These are phyloP conservation scores for Eimeria praecox DNA, from an alignment of 169 alveolate genomes.

Conservation along the genomic window DNA sequence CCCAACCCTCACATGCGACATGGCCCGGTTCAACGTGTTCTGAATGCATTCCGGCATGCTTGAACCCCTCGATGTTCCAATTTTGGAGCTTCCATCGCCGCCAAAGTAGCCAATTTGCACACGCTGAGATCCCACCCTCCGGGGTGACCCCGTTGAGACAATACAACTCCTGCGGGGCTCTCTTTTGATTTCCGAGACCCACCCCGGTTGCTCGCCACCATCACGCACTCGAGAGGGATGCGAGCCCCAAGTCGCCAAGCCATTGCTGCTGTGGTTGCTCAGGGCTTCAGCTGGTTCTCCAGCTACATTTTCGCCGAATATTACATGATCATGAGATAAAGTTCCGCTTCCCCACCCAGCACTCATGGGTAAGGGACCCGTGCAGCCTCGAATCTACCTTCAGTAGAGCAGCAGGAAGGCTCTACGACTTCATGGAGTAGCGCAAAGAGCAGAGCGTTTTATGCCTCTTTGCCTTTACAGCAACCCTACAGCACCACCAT, in stretches of 20 bases:
- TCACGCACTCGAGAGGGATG: conserved; percentile 71
- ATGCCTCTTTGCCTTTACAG: background rate
- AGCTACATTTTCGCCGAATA: conserved; percentile 5
- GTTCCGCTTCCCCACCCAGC: conserved; percentile 36
- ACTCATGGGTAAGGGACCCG: conserved; percentile 30
- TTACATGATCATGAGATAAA: background rate
- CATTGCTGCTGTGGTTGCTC: conserved; percentile 27
- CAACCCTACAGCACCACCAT: background rate
- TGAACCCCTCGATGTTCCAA: background rate
- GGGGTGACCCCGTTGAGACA: conserved; percentile 32
- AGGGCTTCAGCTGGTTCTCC: conserved; percentile 1
- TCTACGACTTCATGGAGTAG: background rate
- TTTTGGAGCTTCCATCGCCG: background rate
- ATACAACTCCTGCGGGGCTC: conserved; percentile 73
- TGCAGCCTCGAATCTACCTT: background rate
- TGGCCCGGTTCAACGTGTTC: conserved; percentile 3
- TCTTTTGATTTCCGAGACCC: conserved; percentile 60
- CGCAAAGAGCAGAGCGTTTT: background rate
- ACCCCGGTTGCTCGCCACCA: conserved; percentile 27
- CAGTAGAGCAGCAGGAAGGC: conserved; percentile 5
- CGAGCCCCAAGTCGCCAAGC: conserved; percentile 54
- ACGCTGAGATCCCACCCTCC: conserved; percentile 25
- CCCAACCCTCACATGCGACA: conserved; percentile 31
- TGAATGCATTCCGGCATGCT: conserved; percentile 22
- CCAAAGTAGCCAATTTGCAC: background rate